Percentiles rank a stretch among this genome's conserved stretches.
phyloP scores from a whole-genome alignment of 768 basidiomycete species.

The Tylopilus cervinicoccineus region DNA sequence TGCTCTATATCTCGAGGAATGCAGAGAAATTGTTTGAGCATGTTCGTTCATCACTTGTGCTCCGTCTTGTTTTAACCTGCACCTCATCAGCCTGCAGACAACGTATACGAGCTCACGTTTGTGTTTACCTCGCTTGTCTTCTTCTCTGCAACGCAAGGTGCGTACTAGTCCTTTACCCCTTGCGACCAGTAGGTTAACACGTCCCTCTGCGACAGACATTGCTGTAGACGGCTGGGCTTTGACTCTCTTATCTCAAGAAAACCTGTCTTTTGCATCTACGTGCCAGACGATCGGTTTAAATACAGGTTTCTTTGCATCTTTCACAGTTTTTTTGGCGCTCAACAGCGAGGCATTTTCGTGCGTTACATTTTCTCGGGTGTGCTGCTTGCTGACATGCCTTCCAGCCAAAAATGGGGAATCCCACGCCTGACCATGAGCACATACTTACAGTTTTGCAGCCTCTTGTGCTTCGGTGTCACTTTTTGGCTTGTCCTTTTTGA shows the following conservation, averaged over 20 bases:
- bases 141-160: slow-evolving; percentile 96
- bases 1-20: slow-evolving; percentile 73
- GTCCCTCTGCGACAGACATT: slow-evolving; percentile 58
- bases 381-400: slow-evolving; percentile 6
- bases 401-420: slow-evolving; percentile 71
- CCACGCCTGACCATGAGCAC: slow-evolving; percentile 67
- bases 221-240: slow-evolving; percentile 94
- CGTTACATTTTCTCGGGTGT: slow-evolving; percentile 20
- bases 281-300: slow-evolving; percentile 98
- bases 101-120: slow-evolving; percentile 72
- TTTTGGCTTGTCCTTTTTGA: slow-evolving; percentile 84
- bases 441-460: slow-evolving; percentile 84
- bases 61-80: slow-evolving; percentile 10
- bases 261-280: slow-evolving; percentile 93
- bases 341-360: slow-evolving; percentile 92
- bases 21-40: slow-evolving; percentile 75
- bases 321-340: slow-evolving; percentile 95
- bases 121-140: slow-evolving; percentile 88
- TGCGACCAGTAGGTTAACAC: slow-evolving; percentile 12
- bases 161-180: slow-evolving; percentile 15
- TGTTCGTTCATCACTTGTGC: slow-evolving; percentile 38
- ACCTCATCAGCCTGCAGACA: slow-evolving; percentile 64
- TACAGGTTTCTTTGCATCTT: slow-evolving; percentile 92
- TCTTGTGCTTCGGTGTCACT: slow-evolving; percentile 81
- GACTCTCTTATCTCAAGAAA: slow-evolving; percentile 86